These are phyloP conservation scores for Mrakia frigida DNA, from an alignment of 768 basidiomycete species.

Conservation along the genomic window DNA sequence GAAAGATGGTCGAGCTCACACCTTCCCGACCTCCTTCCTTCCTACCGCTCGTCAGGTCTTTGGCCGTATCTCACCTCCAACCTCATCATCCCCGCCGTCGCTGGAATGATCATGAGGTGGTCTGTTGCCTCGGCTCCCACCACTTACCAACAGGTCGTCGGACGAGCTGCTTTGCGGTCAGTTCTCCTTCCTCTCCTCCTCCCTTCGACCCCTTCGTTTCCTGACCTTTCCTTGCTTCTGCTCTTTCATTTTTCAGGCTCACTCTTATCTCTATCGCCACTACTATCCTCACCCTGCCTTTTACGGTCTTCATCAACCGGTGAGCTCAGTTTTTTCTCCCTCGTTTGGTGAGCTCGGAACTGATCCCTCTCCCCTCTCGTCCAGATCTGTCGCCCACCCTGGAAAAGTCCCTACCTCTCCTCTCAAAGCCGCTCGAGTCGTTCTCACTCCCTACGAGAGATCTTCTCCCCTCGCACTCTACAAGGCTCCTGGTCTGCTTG, in stretches of 20 bases:
- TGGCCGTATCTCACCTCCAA: not conserved
- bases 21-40: not conserved
- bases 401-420: not conserved
- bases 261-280: conserved; percentile 5
- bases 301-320: conserved; percentile 11
- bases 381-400: conserved; percentile 5
- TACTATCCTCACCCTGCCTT: conserved; percentile 2
- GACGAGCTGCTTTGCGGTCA: not conserved
- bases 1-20: not conserved
- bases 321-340: not conserved
- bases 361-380: not conserved
- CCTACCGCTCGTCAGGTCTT: not conserved
- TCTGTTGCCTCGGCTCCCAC: not conserved
- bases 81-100: not conserved
- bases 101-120: not conserved
- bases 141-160: not conserved
- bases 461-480: not conserved
- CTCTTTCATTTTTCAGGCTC: not conserved
- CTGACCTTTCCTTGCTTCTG: not conserved
- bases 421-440: not conserved
- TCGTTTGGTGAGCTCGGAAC: not conserved
- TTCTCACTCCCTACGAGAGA: not conserved
- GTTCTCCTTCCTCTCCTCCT: not conserved
- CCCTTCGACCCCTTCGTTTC: not conserved
- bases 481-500: not conserved